A percentile compares a stretch with the other conserved stretches of the same genome.
Evolutionary conservation across 352 stramenopile genomes (phyloP).

Genomic region (Phytophthora boehmeriae): DNA sequence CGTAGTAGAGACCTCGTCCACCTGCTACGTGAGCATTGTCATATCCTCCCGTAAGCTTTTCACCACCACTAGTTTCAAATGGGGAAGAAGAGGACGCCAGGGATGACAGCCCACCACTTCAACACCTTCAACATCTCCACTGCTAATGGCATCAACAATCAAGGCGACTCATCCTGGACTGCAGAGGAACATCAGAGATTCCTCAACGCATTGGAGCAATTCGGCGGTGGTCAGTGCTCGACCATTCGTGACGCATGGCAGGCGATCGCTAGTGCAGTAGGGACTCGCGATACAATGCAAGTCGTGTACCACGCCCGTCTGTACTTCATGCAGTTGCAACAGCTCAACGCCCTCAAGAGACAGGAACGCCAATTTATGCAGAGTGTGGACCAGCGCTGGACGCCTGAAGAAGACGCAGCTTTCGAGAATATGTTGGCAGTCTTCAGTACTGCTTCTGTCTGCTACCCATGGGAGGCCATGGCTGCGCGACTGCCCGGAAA

Average conservation of each 20-base stretch:
- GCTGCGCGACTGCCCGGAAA: constrained; percentile 59
- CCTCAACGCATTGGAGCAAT: constrained; percentile 66
- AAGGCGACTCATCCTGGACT: constrained; percentile 43
- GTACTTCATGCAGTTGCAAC: constrained; percentile 63
- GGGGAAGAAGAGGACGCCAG: constrained; percentile 22
- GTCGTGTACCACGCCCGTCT: constrained; percentile 53
- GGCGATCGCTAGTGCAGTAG: constrained; percentile 58
- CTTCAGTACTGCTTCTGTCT: constrained; percentile 39
- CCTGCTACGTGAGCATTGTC: constrained; percentile 2
- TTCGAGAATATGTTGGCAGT: constrained; percentile 72
- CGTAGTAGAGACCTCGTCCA: constrained; percentile 9
- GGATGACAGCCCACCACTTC: constrained; percentile 1
- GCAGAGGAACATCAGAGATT: constrained; percentile 74
- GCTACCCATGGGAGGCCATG: constrained; percentile 71
- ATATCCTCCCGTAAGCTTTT: constrained; percentile 1
- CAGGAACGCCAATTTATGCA: constrained; percentile 62
- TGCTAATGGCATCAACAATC: constrained; percentile 7
- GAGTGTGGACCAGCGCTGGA: constrained; percentile 65
- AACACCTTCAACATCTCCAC: constrained; percentile 38
- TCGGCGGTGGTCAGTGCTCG: constrained; percentile 48
- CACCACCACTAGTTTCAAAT: constrained; percentile 3
- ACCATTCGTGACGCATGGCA: constrained; percentile 57
- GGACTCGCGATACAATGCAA: constrained; percentile 49
- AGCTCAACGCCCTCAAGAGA: constrained; percentile 40
- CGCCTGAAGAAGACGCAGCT: constrained; percentile 54